These are phyloP conservation scores for Ceratobasidium papillatum DNA, from an alignment of 1,284 basidiomycete genomes.

Conservation along the genomic window DNA sequence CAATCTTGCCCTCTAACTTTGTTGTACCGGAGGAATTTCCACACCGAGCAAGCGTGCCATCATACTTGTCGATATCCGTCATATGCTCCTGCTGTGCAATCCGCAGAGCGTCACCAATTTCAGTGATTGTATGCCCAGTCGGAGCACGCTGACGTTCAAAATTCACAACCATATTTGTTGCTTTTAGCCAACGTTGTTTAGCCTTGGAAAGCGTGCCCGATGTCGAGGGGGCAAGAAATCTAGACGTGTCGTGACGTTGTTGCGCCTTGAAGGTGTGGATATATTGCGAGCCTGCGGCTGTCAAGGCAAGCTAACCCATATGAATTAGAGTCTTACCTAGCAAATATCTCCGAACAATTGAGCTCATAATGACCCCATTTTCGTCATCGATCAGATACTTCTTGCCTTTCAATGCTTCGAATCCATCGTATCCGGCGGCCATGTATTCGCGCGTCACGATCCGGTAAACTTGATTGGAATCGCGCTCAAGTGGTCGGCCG, in stretches of 20 bases:
- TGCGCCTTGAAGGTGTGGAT: slow-evolving; percentile 62
- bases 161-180: slow-evolving; percentile 27
- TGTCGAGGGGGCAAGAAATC: slow-evolving; percentile 12
- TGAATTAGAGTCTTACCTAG: slow-evolving; percentile 64
- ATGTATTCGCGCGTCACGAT: slow-evolving; percentile 46
- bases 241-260: neutral
- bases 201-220: slow-evolving; percentile 28
- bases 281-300: slow-evolving; percentile 65
- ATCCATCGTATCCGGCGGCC: slow-evolving; percentile 70
- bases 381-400: slow-evolving; percentile 85
- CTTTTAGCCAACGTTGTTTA: slow-evolving; percentile 36
- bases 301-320: neutral
- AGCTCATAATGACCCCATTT: slow-evolving; percentile 81
- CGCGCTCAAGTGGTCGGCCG: slow-evolving; percentile 53
- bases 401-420: slow-evolving; percentile 71
- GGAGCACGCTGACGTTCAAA: slow-evolving; percentile 36
- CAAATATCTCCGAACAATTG: slow-evolving; percentile 84
- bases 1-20: slow-evolving; percentile 53
- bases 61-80: slow-evolving; percentile 75
- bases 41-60: slow-evolving; percentile 61
- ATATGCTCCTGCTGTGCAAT: slow-evolving; percentile 77
- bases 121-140: slow-evolving; percentile 24
- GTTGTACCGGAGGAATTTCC: slow-evolving; percentile 19
- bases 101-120: slow-evolving; percentile 61
- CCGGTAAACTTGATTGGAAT: slow-evolving; percentile 66